A percentile compares a stretch with the other conserved stretches of the same genome.
Conservation (phyloP, 305 asterid genomes). For the Andrographis paniculata region DNA sequence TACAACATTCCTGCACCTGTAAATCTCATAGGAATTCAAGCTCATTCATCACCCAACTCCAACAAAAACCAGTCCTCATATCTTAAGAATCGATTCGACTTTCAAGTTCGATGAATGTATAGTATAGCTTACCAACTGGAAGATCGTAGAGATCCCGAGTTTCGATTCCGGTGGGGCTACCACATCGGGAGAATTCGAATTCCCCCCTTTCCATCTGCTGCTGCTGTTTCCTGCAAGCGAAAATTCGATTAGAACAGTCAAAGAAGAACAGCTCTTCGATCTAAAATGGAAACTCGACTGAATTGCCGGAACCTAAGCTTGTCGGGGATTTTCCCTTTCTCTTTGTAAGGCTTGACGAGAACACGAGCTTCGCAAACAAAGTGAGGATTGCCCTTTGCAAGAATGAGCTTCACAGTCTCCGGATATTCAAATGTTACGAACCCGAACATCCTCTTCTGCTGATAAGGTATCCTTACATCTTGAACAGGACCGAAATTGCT, state of each 20-base stretch:
- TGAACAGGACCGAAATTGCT: constrained; percentile 66
- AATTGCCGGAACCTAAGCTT: constrained; percentile 31
- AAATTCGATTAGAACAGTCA: not conserved
- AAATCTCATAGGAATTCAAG: not conserved
- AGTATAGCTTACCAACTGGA: constrained; percentile 46
- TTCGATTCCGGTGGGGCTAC: constrained; percentile 57
- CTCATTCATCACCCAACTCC: not conserved
- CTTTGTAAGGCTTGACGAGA: constrained; percentile 73
- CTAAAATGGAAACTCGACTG: not conserved
- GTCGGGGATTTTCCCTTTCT: constrained; percentile 74
- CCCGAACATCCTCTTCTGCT: constrained; percentile 76
- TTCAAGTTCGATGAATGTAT: not conserved
- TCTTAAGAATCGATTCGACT: not conserved
- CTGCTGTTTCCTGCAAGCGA: constrained; percentile 41
- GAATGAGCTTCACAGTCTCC: constrained; percentile 67
- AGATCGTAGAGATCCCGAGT: constrained; percentile 41
- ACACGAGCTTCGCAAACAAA: constrained; percentile 83
- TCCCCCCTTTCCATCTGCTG: constrained; percentile 56
- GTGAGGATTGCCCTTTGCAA: constrained; percentile 76
- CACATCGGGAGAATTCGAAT: constrained; percentile 43
- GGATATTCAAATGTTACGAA: constrained; percentile 63
- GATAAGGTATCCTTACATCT: constrained; percentile 76
- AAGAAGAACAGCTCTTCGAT: not conserved
- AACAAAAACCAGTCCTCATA: not conserved
- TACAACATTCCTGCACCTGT: constrained; percentile 49